Base-by-base conservation (phyloP, 768 basidiomycete species). In the Kwoniella sp. region DNA sequence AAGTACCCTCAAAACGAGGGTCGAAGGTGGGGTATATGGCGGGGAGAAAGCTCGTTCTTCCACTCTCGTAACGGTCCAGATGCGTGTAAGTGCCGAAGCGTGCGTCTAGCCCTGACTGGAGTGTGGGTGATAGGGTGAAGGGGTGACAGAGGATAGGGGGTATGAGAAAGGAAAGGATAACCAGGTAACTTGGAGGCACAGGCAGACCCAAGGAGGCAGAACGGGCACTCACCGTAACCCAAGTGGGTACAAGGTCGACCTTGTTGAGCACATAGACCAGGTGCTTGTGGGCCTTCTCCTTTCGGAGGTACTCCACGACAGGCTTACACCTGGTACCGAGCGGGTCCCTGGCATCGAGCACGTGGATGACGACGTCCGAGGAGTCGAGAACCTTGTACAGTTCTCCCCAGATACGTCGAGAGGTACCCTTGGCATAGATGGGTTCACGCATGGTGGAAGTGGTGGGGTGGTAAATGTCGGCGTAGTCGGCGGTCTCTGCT, bases 311-410 rank as follows among this genome's bases (percentile, higher is more conserved):
- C 57, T 91, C 89, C 43, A 98, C 80, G 12, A 95, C 87, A 11
- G 87, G 89, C 70, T 91, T 85, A 76, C 93, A 99, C 70, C 93
- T 81, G 25, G 95, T 98, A 3, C 95, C 95, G 42, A 95, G 72
- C 1, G 93, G 93, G 73, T 98, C 93, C 36, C 93, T 82, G 15
- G 93, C 92, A 75, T 99, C 93, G 56, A 99, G 78, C 44, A 99
- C 82, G 70, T 99, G 93, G 28, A 99, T 80, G 52, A 99, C 81
- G 34, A 98, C 89, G 69, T 99, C 93, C 6, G 90, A 93, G 2
- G 93, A 99, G 73, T 99, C 95, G 69, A 99, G 90, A 60, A 99
- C 93, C 75, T 99, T 99, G 81, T 99, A 98, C 6, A 98, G 78
- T 74, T 99, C 93, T 53, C 91, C 92, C 76, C 95, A 98, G 56